Conservation (phyloP, 179 eudicot species). For the Nepenthes alata region DNA sequence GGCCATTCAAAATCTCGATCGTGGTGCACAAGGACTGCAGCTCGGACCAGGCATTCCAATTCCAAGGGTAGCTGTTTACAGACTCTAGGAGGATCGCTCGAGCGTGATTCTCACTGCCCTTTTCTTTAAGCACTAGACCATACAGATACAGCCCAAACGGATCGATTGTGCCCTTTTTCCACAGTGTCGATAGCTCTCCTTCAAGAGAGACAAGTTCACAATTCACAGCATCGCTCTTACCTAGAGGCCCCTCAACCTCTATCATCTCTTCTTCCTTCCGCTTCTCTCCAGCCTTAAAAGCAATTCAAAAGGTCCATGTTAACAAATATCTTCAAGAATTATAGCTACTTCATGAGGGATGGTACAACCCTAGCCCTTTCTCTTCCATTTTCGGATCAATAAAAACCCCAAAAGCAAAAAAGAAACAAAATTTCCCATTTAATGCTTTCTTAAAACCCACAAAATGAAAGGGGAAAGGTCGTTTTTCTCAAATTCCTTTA, state of each 20-base stretch:
- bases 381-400: not conserved
- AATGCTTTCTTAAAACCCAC: too few species aligned
- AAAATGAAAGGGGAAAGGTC: too few species aligned
- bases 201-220: conserved; percentile 68
- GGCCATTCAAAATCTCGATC: conserved; percentile 52
- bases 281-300: conserved; percentile 84
- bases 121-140: conserved; percentile 81
- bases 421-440: too few species aligned
- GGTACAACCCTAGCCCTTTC: not conserved
- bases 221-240: conserved; percentile 66
- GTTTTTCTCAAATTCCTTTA: too few species aligned
- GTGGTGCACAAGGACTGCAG: conserved; percentile 73
- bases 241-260: conserved; percentile 85
- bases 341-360: not conserved
- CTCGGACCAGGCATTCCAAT: conserved; percentile 93
- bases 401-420: too few species aligned
- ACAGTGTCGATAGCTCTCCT: conserved; percentile 59
- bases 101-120: conserved; percentile 70
- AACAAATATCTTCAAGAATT: not conserved
- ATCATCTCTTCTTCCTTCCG: conserved; percentile 92
- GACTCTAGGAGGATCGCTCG: conserved; percentile 72
- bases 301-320: not conserved
- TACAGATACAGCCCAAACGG: conserved; percentile 75
- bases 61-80: conserved; percentile 88
- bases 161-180: conserved; percentile 56